Conservation (phyloP, 2,329 filamentous ascomycete species). For the Diaporthe capsici region DNA sequence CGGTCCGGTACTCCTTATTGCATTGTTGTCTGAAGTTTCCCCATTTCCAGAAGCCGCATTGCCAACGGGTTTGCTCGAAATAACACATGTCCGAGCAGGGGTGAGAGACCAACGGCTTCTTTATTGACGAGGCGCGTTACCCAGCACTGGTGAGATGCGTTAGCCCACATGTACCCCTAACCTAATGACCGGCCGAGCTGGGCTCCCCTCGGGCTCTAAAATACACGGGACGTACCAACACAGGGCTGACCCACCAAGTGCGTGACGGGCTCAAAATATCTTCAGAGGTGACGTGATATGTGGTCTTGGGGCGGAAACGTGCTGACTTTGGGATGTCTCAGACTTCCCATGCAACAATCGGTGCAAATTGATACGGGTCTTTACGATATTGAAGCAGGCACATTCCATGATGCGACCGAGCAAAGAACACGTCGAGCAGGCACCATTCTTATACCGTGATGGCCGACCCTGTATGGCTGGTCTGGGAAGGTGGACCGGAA, state of each 20-base stretch:
- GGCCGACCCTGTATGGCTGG: constrained; percentile 40
- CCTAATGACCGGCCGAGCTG: neutral
- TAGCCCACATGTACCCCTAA: constrained; percentile 26
- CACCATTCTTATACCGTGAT: constrained; percentile 50
- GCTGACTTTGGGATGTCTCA: constrained; percentile 15
- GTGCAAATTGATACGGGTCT: neutral
- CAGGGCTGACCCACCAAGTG: constrained; percentile 23
- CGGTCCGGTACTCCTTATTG: constrained; percentile 93
- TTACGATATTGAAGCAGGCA: constrained; percentile 25
- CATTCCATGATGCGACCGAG: constrained; percentile 7
- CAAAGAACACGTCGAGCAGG: constrained; percentile 32
- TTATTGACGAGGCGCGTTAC: constrained; percentile 24
- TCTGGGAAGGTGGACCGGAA: constrained; percentile 42
- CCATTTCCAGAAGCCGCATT: constrained; percentile 95
- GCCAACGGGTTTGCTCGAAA: constrained; percentile 90
- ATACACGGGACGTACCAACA: constrained; percentile 16
- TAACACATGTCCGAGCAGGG: constrained; percentile 81
- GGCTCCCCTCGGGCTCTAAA: neutral
- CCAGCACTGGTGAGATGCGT: constrained; percentile 16
- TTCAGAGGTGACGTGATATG: constrained; percentile 10
- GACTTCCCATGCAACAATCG: constrained; percentile 16
- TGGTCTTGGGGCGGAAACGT: neutral
- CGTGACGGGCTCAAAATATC: constrained; percentile 18
- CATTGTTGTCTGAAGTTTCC: constrained; percentile 93
- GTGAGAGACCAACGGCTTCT: constrained; percentile 15